Evolutionary conservation across 805 yeast species (phyloP).

Genomic region (Kluyveromyces siamensis): DNA sequence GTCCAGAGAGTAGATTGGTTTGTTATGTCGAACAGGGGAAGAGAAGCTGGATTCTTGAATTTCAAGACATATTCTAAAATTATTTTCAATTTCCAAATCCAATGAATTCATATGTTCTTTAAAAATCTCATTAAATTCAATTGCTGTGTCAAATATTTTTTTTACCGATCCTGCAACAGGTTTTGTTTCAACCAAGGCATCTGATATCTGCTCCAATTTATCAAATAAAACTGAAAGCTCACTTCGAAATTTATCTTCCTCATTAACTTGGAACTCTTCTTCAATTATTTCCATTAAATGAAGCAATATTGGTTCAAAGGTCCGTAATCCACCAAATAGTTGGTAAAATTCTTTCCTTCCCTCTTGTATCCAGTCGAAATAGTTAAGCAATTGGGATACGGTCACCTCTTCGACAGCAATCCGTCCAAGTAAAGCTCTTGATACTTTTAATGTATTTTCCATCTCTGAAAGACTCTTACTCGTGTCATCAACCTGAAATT

Average conservation of each 20-base stretch:
- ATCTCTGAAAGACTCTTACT: background rate
- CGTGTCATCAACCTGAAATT: background rate
- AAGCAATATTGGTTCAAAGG: conserved; percentile 29
- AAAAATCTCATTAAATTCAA: conserved; percentile 38
- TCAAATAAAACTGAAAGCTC: conserved; percentile 19
- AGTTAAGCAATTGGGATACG: conserved; percentile 2
- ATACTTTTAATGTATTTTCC: background rate
- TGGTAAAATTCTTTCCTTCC: conserved; percentile 27
- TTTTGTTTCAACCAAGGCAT: conserved; percentile 20
- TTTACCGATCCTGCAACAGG: conserved; percentile 23
- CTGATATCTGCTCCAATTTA: conserved; percentile 27
- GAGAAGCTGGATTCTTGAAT: conserved; percentile 32
- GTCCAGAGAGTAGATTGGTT: conserved; percentile 30
- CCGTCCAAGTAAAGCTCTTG: background rate
- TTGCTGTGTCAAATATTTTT: conserved; percentile 30
- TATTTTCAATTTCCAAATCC: conserved; percentile 30
- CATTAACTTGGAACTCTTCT: conserved; percentile 13
- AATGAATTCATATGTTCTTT: conserved; percentile 35
- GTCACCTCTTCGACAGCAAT: background rate
- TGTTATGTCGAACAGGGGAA: conserved; percentile 33
- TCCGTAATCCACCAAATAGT: conserved; percentile 24
- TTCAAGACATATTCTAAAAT: conserved; percentile 29
- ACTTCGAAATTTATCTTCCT: background rate
- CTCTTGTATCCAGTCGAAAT: conserved; percentile 28
- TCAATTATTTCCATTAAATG: conserved; percentile 32